Evolutionary conservation across 441 rosid species (phyloP).

Genomic region (Eutrema salsugineum): DNA sequence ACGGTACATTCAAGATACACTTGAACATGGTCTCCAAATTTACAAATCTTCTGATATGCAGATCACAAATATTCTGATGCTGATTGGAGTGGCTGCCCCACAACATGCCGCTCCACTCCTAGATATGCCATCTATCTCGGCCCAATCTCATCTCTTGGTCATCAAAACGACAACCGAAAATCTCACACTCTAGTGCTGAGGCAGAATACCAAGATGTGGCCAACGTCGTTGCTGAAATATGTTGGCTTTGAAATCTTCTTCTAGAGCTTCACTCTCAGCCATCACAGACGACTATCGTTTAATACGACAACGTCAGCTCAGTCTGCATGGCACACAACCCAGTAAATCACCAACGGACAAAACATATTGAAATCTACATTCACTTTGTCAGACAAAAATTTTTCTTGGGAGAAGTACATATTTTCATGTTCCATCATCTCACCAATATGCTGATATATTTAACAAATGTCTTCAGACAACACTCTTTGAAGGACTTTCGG

Average conservation of each 20-base stretch:
- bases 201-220: neutral
- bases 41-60: neutral
- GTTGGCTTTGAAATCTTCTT: neutral
- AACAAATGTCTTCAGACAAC: neutral
- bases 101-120: neutral
- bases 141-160: neutral
- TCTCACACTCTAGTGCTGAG: neutral
- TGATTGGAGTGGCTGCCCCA: neutral
- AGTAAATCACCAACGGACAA: neutral
- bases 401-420: neutral
- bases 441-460: neutral
- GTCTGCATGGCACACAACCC: neutral
- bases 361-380: neutral
- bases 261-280: neutral
- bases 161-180: neutral
- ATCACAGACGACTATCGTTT: neutral
- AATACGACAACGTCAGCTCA: neutral
- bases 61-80: neutral
- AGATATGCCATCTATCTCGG: neutral
- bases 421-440: neutral
- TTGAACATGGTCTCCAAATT: neutral
- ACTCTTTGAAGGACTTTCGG: neutral
- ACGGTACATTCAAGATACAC: neutral
- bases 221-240: neutral
- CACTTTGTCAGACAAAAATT: neutral